Percentiles rank a stretch among this genome's conserved stretches.
Evolutionary conservation across 2,329 filamentous ascomycete genomes (phyloP).

Genomic region (Sodiomyces alkalinus): DNA sequence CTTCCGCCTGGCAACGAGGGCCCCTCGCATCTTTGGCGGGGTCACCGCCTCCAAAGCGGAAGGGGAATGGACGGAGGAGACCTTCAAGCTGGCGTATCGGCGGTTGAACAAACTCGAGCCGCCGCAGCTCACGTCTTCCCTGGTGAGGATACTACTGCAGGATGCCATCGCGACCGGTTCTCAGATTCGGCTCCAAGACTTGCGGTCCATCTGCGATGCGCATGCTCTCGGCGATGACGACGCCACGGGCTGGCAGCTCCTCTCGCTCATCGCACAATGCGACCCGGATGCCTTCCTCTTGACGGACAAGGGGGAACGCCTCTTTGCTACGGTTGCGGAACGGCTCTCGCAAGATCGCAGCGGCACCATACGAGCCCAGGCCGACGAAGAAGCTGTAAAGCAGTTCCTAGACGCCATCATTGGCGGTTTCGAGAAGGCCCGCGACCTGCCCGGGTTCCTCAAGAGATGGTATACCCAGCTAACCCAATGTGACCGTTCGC

Average conservation of each 20-base stretch:
- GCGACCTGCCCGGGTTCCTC: constrained; percentile 29
- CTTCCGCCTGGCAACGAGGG: constrained; percentile 23
- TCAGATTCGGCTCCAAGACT: constrained; percentile 21
- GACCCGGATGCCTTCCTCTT: constrained; percentile 31
- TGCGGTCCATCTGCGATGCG: constrained; percentile 25
- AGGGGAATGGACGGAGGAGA: constrained; percentile 23
- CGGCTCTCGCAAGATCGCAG: constrained; percentile 14
- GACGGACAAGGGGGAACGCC: constrained; percentile 18
- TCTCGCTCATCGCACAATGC: constrained; percentile 24
- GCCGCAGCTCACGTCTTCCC: constrained; percentile 10
- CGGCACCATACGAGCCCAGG: constrained; percentile 3
- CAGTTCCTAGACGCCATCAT: constrained; percentile 26
- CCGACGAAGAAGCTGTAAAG: constrained; percentile 11
- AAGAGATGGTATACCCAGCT: constrained; percentile 30
- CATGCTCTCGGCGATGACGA: constrained; percentile 21
- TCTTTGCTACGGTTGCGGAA: constrained; percentile 25
- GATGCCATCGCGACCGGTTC: constrained; percentile 15
- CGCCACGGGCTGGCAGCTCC: constrained; percentile 25
- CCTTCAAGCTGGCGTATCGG: constrained; percentile 13
- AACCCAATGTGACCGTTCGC: constrained; percentile 14
- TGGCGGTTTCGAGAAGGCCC: constrained; percentile 26
- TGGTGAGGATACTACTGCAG: constrained; percentile 16
- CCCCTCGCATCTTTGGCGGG: constrained; percentile 15
- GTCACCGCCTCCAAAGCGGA: constrained; percentile 21
- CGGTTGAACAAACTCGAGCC: constrained; percentile 1